These are phyloP conservation scores for Colletotrichum horii DNA, from an alignment of 2,329 filamentous ascomycete species.

Conservation along the genomic window DNA sequence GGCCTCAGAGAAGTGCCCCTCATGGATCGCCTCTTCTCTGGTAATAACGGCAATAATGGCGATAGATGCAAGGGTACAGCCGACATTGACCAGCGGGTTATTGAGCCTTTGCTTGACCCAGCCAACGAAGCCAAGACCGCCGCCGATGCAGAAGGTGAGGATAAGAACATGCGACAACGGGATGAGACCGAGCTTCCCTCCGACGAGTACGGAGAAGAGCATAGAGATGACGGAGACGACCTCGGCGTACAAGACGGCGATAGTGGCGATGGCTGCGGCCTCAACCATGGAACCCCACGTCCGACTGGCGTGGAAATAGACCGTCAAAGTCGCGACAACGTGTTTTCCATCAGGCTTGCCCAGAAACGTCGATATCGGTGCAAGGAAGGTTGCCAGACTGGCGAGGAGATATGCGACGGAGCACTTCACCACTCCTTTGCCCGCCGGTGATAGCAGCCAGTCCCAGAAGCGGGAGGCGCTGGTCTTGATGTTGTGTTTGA, in stretches of 20 bases:
- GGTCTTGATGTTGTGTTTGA: slow-evolving; percentile 42
- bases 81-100: slow-evolving; percentile 82
- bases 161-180: slow-evolving; percentile 79
- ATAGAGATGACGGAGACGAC: slow-evolving; percentile 83
- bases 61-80: slow-evolving; percentile 84
- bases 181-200: slow-evolving; percentile 68
- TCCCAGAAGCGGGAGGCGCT: slow-evolving; percentile 48
- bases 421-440: slow-evolving; percentile 86
- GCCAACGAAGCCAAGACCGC: slow-evolving; percentile 84
- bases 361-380: slow-evolving; percentile 73
- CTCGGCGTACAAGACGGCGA: slow-evolving; percentile 75
- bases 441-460: slow-evolving; percentile 75
- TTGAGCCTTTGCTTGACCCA: slow-evolving; percentile 85
- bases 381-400: slow-evolving; percentile 84
- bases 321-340: slow-evolving; percentile 89
- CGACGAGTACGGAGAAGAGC: slow-evolving; percentile 72
- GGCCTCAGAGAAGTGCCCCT: slow-evolving; percentile 78
- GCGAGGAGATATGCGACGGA: slow-evolving; percentile 88
- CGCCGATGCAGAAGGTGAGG: slow-evolving; percentile 82
- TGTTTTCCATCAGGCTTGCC: slow-evolving; percentile 91
- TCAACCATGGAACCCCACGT: slow-evolving; percentile 90
- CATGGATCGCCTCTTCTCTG: slow-evolving; percentile 87
- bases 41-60: slow-evolving; percentile 90
- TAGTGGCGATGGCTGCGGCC: slow-evolving; percentile 76
- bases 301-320: slow-evolving; percentile 92